phyloP scores from a whole-genome alignment of 768 basidiomycete species.

The Leucocoprinus birnbaumii region DNA sequence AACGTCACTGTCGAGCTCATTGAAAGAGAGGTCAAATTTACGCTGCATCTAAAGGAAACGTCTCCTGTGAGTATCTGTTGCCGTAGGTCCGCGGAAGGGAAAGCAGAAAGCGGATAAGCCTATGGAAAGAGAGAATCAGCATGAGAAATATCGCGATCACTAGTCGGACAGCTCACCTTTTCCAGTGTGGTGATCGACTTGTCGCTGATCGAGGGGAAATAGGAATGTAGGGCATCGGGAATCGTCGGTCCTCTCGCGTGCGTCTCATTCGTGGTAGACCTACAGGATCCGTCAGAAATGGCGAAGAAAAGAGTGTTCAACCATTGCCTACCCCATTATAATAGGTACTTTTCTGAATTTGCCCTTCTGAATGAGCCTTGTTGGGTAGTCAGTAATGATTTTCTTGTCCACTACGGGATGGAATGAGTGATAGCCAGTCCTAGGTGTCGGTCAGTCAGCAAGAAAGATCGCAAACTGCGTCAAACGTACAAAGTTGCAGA shows the following conservation, averaged over 20 bases:
- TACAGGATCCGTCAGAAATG: conserved; percentile 9
- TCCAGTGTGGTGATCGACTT: conserved; percentile 34
- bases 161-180: conserved; percentile 17
- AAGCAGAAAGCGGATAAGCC: conserved; percentile 42
- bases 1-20: neutral
- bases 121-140: conserved; percentile 11
- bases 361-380: conserved; percentile 39
- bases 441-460: conserved; percentile 15
- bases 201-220: conserved; percentile 43
- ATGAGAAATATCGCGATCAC: neutral
- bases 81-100: conserved; percentile 37
- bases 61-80: conserved; percentile 49
- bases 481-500: conserved; percentile 34
- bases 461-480: neutral
- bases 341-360: conserved; percentile 50
- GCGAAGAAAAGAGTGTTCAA: neutral
- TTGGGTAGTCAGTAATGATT: conserved; percentile 48
- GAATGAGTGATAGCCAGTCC: conserved; percentile 43
- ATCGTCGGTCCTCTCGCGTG: conserved; percentile 39
- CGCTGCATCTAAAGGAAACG: conserved; percentile 48
- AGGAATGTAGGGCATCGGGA: conserved; percentile 30
- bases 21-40: conserved; percentile 18
- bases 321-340: conserved; percentile 48
- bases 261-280: conserved; percentile 62
- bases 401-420: conserved; percentile 54